Base-by-base conservation (phyloP, 352 stramenopile genomes). In the Elongisporangium undulatum region DNA sequence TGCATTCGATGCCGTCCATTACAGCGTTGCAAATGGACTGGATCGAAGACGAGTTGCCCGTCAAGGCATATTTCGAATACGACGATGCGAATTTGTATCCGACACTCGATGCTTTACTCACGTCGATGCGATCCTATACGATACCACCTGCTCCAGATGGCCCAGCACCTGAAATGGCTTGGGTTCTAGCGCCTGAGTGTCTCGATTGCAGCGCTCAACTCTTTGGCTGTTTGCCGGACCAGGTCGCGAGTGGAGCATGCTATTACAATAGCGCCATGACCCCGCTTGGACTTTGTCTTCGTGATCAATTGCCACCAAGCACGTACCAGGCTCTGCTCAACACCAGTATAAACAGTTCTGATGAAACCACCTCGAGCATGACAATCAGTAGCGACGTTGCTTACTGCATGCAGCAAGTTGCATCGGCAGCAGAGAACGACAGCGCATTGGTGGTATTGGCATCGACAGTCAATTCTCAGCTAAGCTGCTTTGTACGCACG, bases 401-500 rank as follows among this genome's bases (percentile, higher is more conserved):
- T 2, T 34, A 59, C 49, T 67, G 61, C 29, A 50, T 39, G 3
- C 49, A 23, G 16, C 20, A 63, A 57, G 50, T 34, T 2, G n/a
- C 49, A 29, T 55, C 8, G 13, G 19, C 22, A 5, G 10, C 12
- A 21, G 12, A 1, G 34, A 58, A 8, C 24, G 17, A 51, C n/a
- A 10, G 8, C 50, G 26, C 20, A 8, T 26, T 19, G 4, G 19
- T 38, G 19, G 12, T 9, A 17, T 39, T 50, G 22, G 24, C n/a
- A 20, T 23, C 57, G 7, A n/a, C 6, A 19, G 34, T 49, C n/a
- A 70, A 64, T 9, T 21, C 26, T 12, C 53, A 48, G 12, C 22
- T 67, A 1, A 51, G 60, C 51, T 70, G 64, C 59, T 70, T 70
- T 26, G 24, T 41, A 8, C 23, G 34, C 17, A 55, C 50, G 4